Conservation (phyloP, 2,329 filamentous ascomycete species). For the Sarocladiaceae sp. region DNA sequence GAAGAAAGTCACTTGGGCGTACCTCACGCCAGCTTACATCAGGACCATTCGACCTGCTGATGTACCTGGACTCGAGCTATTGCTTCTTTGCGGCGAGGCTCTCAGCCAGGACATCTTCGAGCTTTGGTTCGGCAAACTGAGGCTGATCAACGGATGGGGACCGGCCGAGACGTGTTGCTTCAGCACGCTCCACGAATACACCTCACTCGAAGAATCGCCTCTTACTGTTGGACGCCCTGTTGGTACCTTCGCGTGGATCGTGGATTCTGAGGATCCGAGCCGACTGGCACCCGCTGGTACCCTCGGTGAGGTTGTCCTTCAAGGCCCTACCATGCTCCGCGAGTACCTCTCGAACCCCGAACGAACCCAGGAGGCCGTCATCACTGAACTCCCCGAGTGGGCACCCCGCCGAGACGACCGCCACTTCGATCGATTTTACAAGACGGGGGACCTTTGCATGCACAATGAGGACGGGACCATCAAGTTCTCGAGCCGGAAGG, state of each 20-base stretch:
- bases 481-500: conserved; percentile 2
- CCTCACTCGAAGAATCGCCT: neutral
- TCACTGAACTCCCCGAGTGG: no score
- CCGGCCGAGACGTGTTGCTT: conserved; percentile 12
- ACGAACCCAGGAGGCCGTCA: conserved; percentile 19
- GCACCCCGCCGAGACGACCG: no score
- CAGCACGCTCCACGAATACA: conserved; percentile 11
- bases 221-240: conserved; percentile 11
- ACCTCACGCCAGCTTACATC: conserved; percentile 3
- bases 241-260: conserved; percentile 13
- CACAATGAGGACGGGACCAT: conserved; percentile 3
- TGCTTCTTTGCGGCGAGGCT: conserved; percentile 12
- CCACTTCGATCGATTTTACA: no score
- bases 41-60: neutral
- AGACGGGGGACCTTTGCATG: conserved; percentile 1
- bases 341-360: conserved; percentile 37
- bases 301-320: conserved; percentile 14
- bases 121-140: conserved; percentile 9
- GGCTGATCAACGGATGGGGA: conserved; percentile 12
- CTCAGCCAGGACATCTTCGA: conserved; percentile 11
- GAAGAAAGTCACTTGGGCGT: neutral
- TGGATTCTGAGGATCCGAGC: conserved; percentile 10
- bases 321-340: conserved; percentile 32
- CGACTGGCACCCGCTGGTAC: conserved; percentile 12
- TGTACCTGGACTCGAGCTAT: conserved; percentile 1